Evolutionary conservation across 768 basidiomycete genomes (phyloP).

Genomic region (Amanita rubescens): DNA sequence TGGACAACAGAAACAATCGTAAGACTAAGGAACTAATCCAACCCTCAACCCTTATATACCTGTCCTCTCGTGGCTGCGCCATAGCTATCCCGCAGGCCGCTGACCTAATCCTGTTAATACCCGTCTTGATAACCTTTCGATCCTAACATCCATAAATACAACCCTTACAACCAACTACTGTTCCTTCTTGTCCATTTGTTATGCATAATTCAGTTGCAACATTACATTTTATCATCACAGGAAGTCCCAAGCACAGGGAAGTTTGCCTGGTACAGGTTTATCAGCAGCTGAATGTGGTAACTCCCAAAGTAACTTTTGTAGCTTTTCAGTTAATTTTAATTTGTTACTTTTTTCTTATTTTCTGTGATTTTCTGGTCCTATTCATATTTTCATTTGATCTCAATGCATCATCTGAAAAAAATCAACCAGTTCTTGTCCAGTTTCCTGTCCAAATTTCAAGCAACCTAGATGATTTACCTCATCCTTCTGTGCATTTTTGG

Average conservation of each 20-base stretch:
- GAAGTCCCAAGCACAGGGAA: slow-evolving; percentile 21
- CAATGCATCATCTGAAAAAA: slow-evolving; percentile 21
- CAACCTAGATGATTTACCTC: slow-evolving; percentile 20
- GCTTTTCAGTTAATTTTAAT: slow-evolving; percentile 3
- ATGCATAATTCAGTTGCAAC: slow-evolving; percentile 23
- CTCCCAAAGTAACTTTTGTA: slow-evolving; percentile 5
- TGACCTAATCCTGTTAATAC: too few species aligned
- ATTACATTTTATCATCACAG: slow-evolving; percentile 23
- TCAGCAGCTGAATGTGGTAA: neutral
- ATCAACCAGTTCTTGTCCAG: slow-evolving; percentile 17
- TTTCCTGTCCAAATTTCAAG: slow-evolving; percentile 24
- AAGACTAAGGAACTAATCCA: too few species aligned
- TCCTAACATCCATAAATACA: too few species aligned
- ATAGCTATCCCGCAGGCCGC: too few species aligned
- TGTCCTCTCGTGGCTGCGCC: too few species aligned
- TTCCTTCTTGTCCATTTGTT: slow-evolving; percentile 24
- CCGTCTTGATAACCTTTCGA: too few species aligned
- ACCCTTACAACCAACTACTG: slow-evolving; percentile 20
- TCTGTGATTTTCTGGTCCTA: neutral
- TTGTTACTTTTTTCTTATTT: neutral
- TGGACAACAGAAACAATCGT: too few species aligned
- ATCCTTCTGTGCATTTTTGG: slow-evolving; percentile 22
- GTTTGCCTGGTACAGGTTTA: slow-evolving; percentile 5
- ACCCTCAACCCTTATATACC: too few species aligned
- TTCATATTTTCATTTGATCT: neutral